These are phyloP conservation scores for Nematodospora valgi DNA, from an alignment of 805 yeast species.

Conservation along the genomic window DNA sequence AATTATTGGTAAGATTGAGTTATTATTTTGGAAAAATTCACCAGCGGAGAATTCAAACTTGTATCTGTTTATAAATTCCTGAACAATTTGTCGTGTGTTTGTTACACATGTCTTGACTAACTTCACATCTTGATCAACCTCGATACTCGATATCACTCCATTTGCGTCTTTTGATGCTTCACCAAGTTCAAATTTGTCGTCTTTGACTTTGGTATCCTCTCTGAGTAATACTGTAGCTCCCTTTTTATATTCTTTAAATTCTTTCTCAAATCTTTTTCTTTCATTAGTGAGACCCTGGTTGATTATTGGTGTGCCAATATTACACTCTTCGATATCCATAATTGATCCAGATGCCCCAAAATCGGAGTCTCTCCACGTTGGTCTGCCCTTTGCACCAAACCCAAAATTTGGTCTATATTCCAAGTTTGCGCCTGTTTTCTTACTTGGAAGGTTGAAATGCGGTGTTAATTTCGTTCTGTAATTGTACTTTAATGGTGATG, in stretches of 20 bases:
- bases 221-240: constrained; percentile 87
- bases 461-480: constrained; percentile 96
- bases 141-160: constrained; percentile 29
- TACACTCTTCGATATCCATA: constrained; percentile 90
- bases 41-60: constrained; percentile 89
- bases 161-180: constrained; percentile 44
- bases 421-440: constrained; percentile 25
- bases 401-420: constrained; percentile 70
- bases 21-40: constrained; percentile 94
- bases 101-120: constrained; percentile 73
- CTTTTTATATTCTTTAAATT: constrained; percentile 50
- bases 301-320: constrained; percentile 79
- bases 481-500: constrained; percentile 70
- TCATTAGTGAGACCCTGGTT: constrained; percentile 73
- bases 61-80: constrained; percentile 70
- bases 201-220: constrained; percentile 58
- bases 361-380: constrained; percentile 63
- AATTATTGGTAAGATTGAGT: constrained; percentile 81
- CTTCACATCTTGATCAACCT: constrained; percentile 23
- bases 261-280: constrained; percentile 51
- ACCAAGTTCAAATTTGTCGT: constrained; percentile 16
- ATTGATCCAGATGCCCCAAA: constrained; percentile 58
- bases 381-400: constrained; percentile 82
- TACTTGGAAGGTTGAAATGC: constrained; percentile 80
- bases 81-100: constrained; percentile 71